phyloP scores from a whole-genome alignment of 2,329 filamentous ascomycete species.

The Aspergillus hiratsukae region DNA sequence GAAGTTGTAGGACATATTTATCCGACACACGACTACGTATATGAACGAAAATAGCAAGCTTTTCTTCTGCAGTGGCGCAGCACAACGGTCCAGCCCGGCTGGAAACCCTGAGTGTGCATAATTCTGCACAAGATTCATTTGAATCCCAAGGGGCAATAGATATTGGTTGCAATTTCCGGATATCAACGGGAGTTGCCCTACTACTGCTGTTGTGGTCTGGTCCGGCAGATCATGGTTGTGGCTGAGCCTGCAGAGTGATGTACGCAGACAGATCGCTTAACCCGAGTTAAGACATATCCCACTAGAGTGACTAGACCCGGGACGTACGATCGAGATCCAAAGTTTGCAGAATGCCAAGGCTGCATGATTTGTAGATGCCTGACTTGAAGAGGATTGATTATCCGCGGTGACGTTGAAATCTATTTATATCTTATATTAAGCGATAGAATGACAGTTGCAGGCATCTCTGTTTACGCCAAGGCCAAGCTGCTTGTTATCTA shows the following conservation, averaged over 20 bases:
- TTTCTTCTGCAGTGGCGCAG: neutral
- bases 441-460: neutral
- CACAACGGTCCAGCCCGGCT: neutral
- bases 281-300: neutral
- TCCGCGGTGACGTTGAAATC: neutral
- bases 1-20: neutral
- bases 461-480: neutral
- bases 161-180: neutral
- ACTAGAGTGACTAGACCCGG: no score
- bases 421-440: neutral
- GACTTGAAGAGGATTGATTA: neutral
- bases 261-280: neutral
- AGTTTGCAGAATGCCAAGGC: neutral
- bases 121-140: neutral
- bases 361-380: neutral
- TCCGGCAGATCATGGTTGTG: neutral
- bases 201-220: neutral
- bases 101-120: neutral
- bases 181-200: neutral
- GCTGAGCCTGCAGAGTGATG: neutral
- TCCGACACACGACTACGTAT: neutral
- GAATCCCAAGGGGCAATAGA: neutral
- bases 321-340: neutral
- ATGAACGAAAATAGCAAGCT: neutral
- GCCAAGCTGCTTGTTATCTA: neutral